Base-by-base conservation (phyloP, 1,284 basidiomycete genomes). In the Phellopilus nigrolimitatus region DNA sequence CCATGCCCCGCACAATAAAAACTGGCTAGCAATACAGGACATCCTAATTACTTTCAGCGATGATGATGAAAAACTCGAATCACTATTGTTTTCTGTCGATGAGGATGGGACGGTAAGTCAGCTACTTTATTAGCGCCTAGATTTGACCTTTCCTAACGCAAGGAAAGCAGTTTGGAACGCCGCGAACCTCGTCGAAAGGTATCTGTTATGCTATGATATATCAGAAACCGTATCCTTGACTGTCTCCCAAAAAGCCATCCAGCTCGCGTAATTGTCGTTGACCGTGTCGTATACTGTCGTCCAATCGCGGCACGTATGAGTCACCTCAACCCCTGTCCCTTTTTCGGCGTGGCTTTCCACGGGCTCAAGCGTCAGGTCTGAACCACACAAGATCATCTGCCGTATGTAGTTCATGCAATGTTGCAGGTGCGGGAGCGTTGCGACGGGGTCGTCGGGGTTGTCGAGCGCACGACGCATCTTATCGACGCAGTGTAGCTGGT, bases 401-500 rank as follows among this genome's bases (percentile, higher is more conserved):
- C 54, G 50, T 28, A 53, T 39, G 28, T 56, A 56, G n/a, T 49
- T 56, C 40, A 53, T 38, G 47, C 54, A 56, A 37, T 56, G 54
- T 51, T 70, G 62, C 10, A 73, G 57, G 58, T 75, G 73, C 12
- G 47, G 47, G 30, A 49, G 42, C 5, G 48, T 52, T 8, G 57
- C 50, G 15, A 48, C 37, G 10, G 48, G 28, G 33, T 38, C 44
- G 34, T 44, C 53, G 33, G 53, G 41, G 28, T 48, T 21, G 9
- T 54, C 53, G 39, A 64, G 53, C 13, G 59, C 63, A 8, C 47
- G 46, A 28, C 60, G 61, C 31, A 67, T 55, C 49, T 59, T 59
- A 38, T 60, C 57, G 17, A 67, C 49, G 51, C 67, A 69, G 43
- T 67, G 67, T 13, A 68, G 48, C 56, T 67, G 56, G 57, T 69